Evolutionary conservation across 2,329 filamentous ascomycete genomes (phyloP), one percentile per base, ranked within the genome.

Genomic region (Sordariomycetes sp.): DNA sequence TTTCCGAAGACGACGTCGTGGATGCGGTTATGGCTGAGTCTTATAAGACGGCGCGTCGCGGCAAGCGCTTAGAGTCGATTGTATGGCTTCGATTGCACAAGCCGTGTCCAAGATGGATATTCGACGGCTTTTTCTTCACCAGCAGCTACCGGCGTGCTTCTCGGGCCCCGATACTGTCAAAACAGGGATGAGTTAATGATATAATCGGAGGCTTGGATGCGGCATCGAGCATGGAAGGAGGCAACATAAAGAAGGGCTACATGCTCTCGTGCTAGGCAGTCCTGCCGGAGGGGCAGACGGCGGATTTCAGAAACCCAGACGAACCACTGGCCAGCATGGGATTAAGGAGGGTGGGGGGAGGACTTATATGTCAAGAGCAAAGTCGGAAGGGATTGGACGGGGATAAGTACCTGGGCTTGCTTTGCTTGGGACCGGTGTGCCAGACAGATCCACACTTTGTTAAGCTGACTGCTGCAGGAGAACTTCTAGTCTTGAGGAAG

Each of bases 341-440:
- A n/a, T 56, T 13, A 24, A 51, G n/a, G 54, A 34, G 51, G 28
- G 15, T 34, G 42, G 54, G 28, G 28, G 34, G 24, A 52, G 54
- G 25, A 15, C 24, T 51, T 32, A 50, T 56, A 52, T 35, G 54
- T 22, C 25, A 56, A 35, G 42, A 56, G 45, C 24, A 20, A 34
- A 51, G 24, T 10, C 42, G 28, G 45, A 42, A 17, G 54, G 39
- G 54, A 35, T 56, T 56, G 25, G 42, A 36, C 34, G 10, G 53
- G 34, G 42, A 15, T 28, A 52, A 13, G 54, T 56, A 56, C 54
- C 54, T 56, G 36, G 32, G 25, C 54, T 56, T 55, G 36, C 22
- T 55, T 55, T 55, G 35, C 28, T 36, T 56, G 54, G 54, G 20
- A 56, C 54, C 39, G 32, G 45, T 20, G 20, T 15, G 28, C 28